These are phyloP conservation scores for Antitrichia curtipendula DNA, from an alignment of 225 moss, liverwort and hornwort genomes.

Conservation along the genomic window DNA sequence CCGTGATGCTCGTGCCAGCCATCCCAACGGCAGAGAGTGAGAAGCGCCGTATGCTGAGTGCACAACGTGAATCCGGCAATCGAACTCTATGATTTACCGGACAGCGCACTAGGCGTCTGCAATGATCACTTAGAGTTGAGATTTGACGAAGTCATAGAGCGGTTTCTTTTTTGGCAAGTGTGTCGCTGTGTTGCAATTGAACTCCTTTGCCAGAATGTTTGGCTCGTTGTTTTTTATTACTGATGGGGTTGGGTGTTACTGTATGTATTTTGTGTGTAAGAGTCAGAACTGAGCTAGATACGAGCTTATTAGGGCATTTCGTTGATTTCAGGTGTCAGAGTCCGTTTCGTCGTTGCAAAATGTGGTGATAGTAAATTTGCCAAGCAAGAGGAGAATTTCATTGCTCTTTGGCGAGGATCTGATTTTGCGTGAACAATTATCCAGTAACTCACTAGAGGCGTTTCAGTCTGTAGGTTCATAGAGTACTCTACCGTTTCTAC, in stretches of 20 bases:
- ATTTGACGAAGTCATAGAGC: no score
- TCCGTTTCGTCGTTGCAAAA: not conserved
- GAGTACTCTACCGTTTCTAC: not conserved
- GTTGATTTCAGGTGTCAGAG: not conserved
- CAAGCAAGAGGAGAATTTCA: not conserved
- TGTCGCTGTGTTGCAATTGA: not conserved
- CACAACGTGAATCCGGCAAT: no score
- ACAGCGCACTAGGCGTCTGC: no score
- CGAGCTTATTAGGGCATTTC: not conserved
- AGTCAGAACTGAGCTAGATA: not conserved
- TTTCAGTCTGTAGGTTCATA: not conserved
- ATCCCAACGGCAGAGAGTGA: no score
- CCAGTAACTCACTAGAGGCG: no score
- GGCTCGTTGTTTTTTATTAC: not conserved
- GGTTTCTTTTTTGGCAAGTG: not conserved
- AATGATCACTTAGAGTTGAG: no score
- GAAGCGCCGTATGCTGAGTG: no score
- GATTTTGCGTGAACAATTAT: not conserved
- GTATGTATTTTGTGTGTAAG: not conserved
- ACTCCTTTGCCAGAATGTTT: not conserved
- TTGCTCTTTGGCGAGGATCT: not conserved
- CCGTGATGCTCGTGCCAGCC: no score
- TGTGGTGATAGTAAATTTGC: not conserved
- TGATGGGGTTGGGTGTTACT: not conserved
- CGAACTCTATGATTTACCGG: no score